Evolutionary conservation across 495 filamentous ascomycete genomes (phyloP), one percentile per base, ranked within the genome.

Genomic region (Talaromyces ruber): DNA sequence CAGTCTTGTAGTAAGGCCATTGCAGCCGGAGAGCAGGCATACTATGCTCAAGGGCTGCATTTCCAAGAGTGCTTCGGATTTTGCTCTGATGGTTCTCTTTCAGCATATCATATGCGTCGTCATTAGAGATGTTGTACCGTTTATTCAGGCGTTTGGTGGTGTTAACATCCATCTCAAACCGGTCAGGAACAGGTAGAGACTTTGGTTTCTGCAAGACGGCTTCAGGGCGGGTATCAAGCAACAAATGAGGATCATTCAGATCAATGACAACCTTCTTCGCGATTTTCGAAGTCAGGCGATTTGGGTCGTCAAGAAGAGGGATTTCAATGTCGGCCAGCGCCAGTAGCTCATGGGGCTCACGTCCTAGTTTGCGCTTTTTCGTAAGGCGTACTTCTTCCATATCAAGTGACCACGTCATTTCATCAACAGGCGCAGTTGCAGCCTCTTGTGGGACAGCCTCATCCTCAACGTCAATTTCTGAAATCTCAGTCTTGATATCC

Each of bases 71-170:
- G 53, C 91, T 93, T 45, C 94, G 87, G 64, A 99, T 88, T 74
- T 95, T 97, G 79, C 88, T 93, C 75, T 95, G 91, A 65, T 92
- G 90, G 70, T 97, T 99, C 70, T 95, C 91, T 74, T 99, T 98
- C 50, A 99, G 82, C 58, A 89, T 86, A 66, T 97, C 91, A 70
- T 99, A 99, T 2, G 92, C 93, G 52, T 91, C 87, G 67, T 99
- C 94, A 62, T 96, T 97, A 28, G 93, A 96, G 56, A 96, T 89
- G 71, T 98, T 97, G 81, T 96, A 98, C 24, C 92, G 83, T 64
- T 86, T 82, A 26, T 80, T 84, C n/a, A 95, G 74, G 55, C 74
- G 72, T 45, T 73, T 72, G 45, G 78, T 72, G 29, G 74, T 57
- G 56, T 72, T 76, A 7, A 62, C 60, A 59, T 80, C 76, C 53